A percentile compares a stretch with the other conserved stretches of the same genome.
phyloP scores from a whole-genome alignment of 495 filamentous ascomycete genomes.

The Aspergillus panamensis region DNA sequence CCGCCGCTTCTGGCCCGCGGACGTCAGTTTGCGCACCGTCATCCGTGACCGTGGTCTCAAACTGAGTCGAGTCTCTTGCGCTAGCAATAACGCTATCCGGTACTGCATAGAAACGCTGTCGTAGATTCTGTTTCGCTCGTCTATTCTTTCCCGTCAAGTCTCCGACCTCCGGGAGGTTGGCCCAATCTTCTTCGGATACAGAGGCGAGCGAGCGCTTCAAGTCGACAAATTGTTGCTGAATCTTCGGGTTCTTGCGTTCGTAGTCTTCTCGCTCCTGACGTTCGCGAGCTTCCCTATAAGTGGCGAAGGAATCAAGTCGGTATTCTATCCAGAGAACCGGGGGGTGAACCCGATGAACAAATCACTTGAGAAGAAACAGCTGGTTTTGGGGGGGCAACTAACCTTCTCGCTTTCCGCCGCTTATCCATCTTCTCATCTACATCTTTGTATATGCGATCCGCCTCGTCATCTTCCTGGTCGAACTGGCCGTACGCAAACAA shows the following conservation, averaged over 20 bases:
- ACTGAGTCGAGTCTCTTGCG: slow-evolving; percentile 71
- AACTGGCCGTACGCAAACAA: slow-evolving; percentile 91
- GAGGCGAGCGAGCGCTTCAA: slow-evolving; percentile 84
- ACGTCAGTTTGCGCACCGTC: slow-evolving; percentile 57
- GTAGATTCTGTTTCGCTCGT: slow-evolving; percentile 73
- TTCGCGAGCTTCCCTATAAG: slow-evolving; percentile 92
- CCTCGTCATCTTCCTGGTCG: slow-evolving; percentile 95
- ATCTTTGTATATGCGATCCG: slow-evolving; percentile 89
- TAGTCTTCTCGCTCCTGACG: slow-evolving; percentile 87
- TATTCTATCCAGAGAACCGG: slow-evolving; percentile 72
- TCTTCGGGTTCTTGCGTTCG: slow-evolving; percentile 96
- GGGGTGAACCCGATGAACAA: slow-evolving; percentile 65
- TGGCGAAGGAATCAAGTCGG: slow-evolving; percentile 68
- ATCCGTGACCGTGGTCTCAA: slow-evolving; percentile 80
- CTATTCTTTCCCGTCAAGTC: slow-evolving; percentile 93
- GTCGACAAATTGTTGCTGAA: slow-evolving; percentile 97
- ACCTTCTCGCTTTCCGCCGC: slow-evolving; percentile 84
- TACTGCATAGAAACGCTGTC: slow-evolving; percentile 90
- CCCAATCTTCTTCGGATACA: slow-evolving; percentile 95
- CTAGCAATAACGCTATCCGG: slow-evolving; percentile 93
- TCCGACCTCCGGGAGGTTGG: slow-evolving; percentile 88
- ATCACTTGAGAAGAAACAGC: slow-evolving; percentile 39
- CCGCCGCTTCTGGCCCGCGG: slow-evolving; percentile 49
- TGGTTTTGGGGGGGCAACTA: slow-evolving; percentile 41
- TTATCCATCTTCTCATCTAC: slow-evolving; percentile 96